Evolutionary conservation across 2,329 filamentous ascomycete genomes (phyloP).

Genomic region (Beauveria bassiana): DNA sequence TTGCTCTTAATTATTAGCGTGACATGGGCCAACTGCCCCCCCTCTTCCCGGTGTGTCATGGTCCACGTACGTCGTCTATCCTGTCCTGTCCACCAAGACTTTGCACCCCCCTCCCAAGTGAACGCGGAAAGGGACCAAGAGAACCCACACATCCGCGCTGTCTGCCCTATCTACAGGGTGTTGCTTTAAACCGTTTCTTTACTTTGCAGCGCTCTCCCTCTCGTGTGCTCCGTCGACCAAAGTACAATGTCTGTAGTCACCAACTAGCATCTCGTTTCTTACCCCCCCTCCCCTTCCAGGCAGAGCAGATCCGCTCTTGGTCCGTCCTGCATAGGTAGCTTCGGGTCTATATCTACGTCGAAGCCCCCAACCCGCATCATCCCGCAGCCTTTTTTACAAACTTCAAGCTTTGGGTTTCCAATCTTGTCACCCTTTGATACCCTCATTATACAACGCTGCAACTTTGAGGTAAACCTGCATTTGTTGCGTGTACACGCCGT

Average conservation of each 20-base stretch:
- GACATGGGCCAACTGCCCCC: slow-evolving; percentile 2
- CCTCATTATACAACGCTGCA: background rate
- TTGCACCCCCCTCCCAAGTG: background rate
- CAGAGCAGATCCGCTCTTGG: slow-evolving; percentile 6
- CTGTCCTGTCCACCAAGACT: background rate
- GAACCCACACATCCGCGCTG: background rate
- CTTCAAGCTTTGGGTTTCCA: slow-evolving; percentile 1
- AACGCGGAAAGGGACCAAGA: slow-evolving; percentile 3
- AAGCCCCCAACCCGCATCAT: slow-evolving; percentile 11
- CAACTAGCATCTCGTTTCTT: slow-evolving; percentile 8
- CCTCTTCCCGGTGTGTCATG: slow-evolving; percentile 7
- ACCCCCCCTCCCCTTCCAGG: background rate
- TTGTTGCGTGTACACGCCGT: background rate
- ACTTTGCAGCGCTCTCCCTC: background rate
- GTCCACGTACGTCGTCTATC: background rate
- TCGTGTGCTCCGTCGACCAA: background rate
- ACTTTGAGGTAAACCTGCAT: background rate
- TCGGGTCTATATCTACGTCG: slow-evolving; percentile 10
- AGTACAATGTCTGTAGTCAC: slow-evolving; percentile 5
- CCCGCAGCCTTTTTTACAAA: slow-evolving; percentile 7
- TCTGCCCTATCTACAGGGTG: slow-evolving; percentile 3
- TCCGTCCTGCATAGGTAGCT: slow-evolving; percentile 11
- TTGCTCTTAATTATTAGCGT: background rate
- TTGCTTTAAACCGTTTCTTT: background rate
- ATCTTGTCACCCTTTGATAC: background rate